A percentile compares a stretch with the other conserved stretches of the same genome.
phyloP scores from a whole-genome alignment of 2,329 filamentous ascomycete species.

The Colletotrichum plurivorum region DNA sequence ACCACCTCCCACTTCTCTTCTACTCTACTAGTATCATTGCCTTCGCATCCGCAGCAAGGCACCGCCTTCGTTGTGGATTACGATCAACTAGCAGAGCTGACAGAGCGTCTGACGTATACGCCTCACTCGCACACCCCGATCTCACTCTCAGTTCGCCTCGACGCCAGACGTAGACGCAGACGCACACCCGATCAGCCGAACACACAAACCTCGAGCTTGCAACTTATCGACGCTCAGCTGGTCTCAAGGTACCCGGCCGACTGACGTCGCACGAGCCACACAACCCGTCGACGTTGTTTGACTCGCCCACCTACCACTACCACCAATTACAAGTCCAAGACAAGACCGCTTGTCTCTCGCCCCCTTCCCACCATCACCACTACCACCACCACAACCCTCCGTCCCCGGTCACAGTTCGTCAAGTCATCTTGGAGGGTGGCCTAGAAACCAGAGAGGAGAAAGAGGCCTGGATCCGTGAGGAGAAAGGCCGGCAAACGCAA shows the following conservation, averaged over 20 bases:
- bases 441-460: slow-evolving; percentile 12
- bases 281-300: slow-evolving; percentile 16
- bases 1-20: slow-evolving; percentile 10
- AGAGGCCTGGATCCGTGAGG: slow-evolving; percentile 26
- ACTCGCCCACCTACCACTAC: slow-evolving; percentile 29
- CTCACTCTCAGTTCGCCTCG: slow-evolving; percentile 20
- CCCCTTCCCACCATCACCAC: not conserved
- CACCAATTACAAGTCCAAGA: slow-evolving; percentile 1
- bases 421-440: slow-evolving; percentile 27
- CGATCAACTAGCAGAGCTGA: slow-evolving; percentile 9
- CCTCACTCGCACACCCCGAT: slow-evolving; percentile 25
- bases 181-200: slow-evolving; percentile 7
- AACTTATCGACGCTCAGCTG: slow-evolving; percentile 18
- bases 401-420: slow-evolving; percentile 14
- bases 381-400: not conserved
- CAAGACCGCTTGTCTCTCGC: too few relatives aligned
- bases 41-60: not conserved
- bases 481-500: slow-evolving; percentile 28
- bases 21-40: too few relatives aligned
- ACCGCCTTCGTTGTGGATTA: slow-evolving; percentile 4
- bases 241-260: slow-evolving; percentile 30
- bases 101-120: slow-evolving; percentile 30
- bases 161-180: slow-evolving; percentile 17
- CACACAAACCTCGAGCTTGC: not conserved
- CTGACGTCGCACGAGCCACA: slow-evolving; percentile 37